Evolutionary conservation across 2,329 filamentous ascomycete genomes (phyloP), one percentile per base, ranked within the genome.

Genomic region (Tolypocladium tropicale): DNA sequence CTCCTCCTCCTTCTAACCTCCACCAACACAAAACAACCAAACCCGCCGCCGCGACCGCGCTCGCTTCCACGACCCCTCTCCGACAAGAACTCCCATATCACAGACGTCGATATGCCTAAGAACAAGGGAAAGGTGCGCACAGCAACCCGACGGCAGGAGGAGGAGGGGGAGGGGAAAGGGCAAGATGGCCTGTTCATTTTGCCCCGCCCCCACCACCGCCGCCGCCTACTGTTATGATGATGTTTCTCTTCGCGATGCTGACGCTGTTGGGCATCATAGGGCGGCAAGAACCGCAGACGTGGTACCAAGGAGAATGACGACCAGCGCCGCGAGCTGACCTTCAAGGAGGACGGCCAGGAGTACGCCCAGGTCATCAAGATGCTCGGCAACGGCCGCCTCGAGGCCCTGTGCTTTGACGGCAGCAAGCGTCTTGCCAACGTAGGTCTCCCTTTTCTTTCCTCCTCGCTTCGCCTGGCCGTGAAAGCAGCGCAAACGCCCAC

Each of bases 231-330:
- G 41, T 43, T 28, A 14, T 21, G n/a, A n/a, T n/a, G n/a, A n/a
- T n/a, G 37, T 39, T 16, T 48, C 11, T 30, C 11, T 25, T 32
- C 28, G 46, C 36, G n/a, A 55, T 53, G 55, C 52, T 58, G 56
- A 53, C 58, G 58, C 61, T 49, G 18, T 61, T 49, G 18, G 18
- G 56, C 56, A 52, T 37, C 67, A 82, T 67, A 94, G 90, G 93
- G 93, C 76, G 93, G 93, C 79, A 97, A 97, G 84, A 97, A 97
- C 79, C 82, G 93, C 77, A 88, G 93, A 84, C 85, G 94, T 79
- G 93, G 93, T 78, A 97, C 96, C 88, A 95, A 95, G 83, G 90
- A 95, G 79, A 95, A 94, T 78, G 94, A 97, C 81, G 95, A 96
- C 72, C 92, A 96, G 80, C 96, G 96, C 83, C 92, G 93, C 75